A percentile compares a stretch with the other conserved stretches of the same genome.
Evolutionary conservation across 192 early-diverging fungal species (phyloP).

Genomic region (Phycomyces blakesleeanus): DNA sequence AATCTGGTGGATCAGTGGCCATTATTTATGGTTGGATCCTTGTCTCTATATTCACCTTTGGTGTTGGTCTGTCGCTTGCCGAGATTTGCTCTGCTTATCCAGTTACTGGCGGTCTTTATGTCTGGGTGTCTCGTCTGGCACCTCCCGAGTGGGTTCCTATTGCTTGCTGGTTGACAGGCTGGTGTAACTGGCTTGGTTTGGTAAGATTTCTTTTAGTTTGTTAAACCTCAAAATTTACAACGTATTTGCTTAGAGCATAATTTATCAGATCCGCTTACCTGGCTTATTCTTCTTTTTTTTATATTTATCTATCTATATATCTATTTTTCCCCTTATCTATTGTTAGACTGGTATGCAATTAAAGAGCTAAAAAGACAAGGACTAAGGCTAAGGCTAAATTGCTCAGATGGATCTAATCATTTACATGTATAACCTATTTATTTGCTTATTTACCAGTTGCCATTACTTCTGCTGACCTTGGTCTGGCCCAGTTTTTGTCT

Average conservation of each 20-base stretch:
- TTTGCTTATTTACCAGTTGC: conserved; percentile 31
- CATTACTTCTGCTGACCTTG: conserved; percentile 48
- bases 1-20: conserved; percentile 45
- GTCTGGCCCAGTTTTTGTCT: conserved; percentile 46
- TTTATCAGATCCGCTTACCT: conserved; percentile 2
- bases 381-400: not conserved
- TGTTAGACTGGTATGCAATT: conserved; percentile 2
- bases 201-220: not conserved
- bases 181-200: conserved; percentile 53
- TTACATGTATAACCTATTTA: too few relatives aligned
- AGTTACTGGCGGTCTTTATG: conserved; percentile 48
- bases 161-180: conserved; percentile 52
- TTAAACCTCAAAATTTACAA: not conserved
- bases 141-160: conserved; percentile 45
- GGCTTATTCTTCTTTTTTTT: not conserved
- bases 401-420: not conserved
- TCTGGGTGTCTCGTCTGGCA: conserved; percentile 50
- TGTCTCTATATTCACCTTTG: conserved; percentile 49
- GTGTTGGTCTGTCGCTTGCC: conserved; percentile 47
- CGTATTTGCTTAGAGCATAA: not conserved
- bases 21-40: conserved; percentile 49
- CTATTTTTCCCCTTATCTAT: too few relatives aligned
- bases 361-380: not conserved
- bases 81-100: conserved; percentile 52
- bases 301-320: not conserved